phyloP scores from a whole-genome alignment of 1,284 basidiomycete species.

The Vanrija sp. region DNA sequence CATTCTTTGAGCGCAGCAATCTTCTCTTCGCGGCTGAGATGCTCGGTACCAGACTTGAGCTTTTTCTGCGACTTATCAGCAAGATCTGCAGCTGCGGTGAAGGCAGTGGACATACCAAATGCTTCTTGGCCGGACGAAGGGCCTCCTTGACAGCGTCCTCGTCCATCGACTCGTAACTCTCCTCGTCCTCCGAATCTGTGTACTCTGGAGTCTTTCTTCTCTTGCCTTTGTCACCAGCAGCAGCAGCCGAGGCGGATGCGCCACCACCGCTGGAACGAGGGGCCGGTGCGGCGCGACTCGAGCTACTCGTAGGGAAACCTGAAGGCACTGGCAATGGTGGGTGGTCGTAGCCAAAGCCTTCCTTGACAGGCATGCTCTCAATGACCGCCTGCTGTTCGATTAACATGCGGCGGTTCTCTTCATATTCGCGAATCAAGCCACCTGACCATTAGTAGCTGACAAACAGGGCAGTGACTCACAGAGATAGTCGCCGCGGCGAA shows the following conservation, averaged over 20 bases:
- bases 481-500: conserved; percentile 92
- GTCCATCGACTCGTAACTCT: conserved; percentile 84
- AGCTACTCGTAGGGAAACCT: conserved; percentile 1
- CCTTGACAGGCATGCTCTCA: conserved; percentile 44
- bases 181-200: conserved; percentile 80
- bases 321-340: conserved; percentile 22
- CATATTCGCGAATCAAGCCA: conserved; percentile 82
- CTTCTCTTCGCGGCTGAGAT: conserved; percentile 90
- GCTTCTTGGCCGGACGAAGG: conserved; percentile 92
- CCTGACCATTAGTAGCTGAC: background rate
- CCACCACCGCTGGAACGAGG: background rate
- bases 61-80: conserved; percentile 65
- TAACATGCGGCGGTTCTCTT: conserved; percentile 79
- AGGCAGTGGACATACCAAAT: conserved; percentile 62
- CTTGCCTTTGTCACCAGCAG: conserved; percentile 63
- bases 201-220: conserved; percentile 84
- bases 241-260: background rate
- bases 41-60: conserved; percentile 85
- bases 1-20: conserved; percentile 94
- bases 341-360: conserved; percentile 44
- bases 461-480: conserved; percentile 18
- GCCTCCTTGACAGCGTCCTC: conserved; percentile 92
- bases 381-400: conserved; percentile 55
- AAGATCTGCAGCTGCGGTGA: background rate
- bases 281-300: background rate